Evolutionary conservation across 345 rosid genomes (phyloP).

Genomic region (Conringia planisiliqua): DNA sequence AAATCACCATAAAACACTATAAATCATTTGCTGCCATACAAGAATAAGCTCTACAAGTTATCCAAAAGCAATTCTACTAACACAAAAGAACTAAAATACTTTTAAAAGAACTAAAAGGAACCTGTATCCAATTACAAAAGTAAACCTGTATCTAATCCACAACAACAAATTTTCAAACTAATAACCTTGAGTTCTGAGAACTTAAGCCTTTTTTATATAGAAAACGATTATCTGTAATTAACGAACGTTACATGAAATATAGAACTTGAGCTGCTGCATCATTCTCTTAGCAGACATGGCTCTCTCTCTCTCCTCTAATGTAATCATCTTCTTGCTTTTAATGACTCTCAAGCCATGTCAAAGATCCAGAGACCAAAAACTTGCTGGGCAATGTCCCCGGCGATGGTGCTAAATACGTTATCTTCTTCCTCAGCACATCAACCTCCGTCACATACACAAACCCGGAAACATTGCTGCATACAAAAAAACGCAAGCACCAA

Average conservation of each 20-base stretch:
- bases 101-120: background rate
- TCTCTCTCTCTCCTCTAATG: constrained; percentile 1
- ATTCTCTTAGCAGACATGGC: background rate
- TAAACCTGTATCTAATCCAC: background rate
- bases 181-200: background rate
- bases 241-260: constrained; percentile 8
- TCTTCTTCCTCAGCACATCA: constrained; percentile 62
- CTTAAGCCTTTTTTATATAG: background rate
- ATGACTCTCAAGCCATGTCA: constrained; percentile 79
- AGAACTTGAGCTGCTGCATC: background rate
- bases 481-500: background rate
- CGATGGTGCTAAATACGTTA: constrained; percentile 66
- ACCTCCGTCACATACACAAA: constrained; percentile 73
- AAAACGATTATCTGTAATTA: background rate
- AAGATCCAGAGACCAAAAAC: constrained; percentile 64
- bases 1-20: too few species aligned
- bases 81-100: background rate
- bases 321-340: constrained; percentile 24
- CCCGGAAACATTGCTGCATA: constrained; percentile 77
- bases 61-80: background rate
- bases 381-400: constrained; percentile 68
- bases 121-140: too few species aligned
- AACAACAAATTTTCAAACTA: background rate
- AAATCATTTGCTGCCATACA: too few species aligned
- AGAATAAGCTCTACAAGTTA: too few species aligned